Evolutionary conservation across 2,329 filamentous ascomycete species (phyloP), one percentile per base, ranked within the genome.

Genomic region (Thelonectria blattea): DNA sequence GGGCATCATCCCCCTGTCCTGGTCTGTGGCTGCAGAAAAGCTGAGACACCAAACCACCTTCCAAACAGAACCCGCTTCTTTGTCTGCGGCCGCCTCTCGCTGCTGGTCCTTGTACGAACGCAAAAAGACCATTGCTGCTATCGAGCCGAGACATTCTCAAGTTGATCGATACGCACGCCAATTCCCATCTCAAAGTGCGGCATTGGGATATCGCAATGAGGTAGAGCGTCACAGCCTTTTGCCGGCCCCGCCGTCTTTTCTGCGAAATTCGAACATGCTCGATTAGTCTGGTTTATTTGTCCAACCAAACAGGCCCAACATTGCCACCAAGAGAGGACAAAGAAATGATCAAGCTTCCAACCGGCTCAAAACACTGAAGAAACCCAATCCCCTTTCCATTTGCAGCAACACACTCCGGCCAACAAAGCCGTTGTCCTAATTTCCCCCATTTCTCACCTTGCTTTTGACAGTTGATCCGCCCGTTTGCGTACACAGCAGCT

Each of bases 11-110:
- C 34, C n/a, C 50, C 45, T 50, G 39, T 55, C 57, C 52, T 52
- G 41, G 57, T 48, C 54, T 10, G 52, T 54, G 52, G 52, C 53
- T 54, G 57, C 47, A 24, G 46, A 55, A 22, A 27, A 60, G 57
- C 52, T 60, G 52, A 60, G 52, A 60, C 57, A 51, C 18, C n/a
- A 30, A 56, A 18, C 34, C 37, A 48, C 43, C 43, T 42, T 43
- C 34, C 34, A 34, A 24, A 24, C 22, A 30, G 24, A 17, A 45
- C 32, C 47, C 22, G 24, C 20, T 32, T 27, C 37, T 51, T 24
- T 50, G 42, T 42, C 39, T 56, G 30, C 52, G 55, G 53, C 56
- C 22, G 32, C 39, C 24, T 22, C 24, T 17, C 48, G 52, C 51
- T 51, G 48, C 46, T 30, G 34, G 46, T 27, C 30, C 47, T 49